phyloP scores from a whole-genome alignment of 257 asterid genomes.

The Solanum gandarillasii region DNA sequence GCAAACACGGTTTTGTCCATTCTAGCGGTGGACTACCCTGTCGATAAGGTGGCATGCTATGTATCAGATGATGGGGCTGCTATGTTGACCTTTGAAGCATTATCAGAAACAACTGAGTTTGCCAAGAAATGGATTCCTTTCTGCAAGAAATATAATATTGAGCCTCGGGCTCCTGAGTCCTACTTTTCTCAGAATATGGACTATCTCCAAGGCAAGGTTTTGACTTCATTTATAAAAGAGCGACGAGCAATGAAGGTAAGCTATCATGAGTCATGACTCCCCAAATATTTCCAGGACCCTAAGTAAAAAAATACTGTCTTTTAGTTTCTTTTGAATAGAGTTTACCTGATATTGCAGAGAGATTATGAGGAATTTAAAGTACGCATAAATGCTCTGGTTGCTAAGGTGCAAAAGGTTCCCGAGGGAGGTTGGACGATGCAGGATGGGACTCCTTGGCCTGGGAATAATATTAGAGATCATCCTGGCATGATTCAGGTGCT shows the following conservation, averaged over 20 bases:
- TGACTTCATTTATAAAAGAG: slow-evolving; percentile 20
- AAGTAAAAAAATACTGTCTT: not conserved
- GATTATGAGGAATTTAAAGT: slow-evolving; percentile 29
- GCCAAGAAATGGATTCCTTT: slow-evolving; percentile 28
- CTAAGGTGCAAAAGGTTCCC: slow-evolving; percentile 22
- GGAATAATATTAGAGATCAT: slow-evolving; percentile 22
- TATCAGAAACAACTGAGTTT: slow-evolving; percentile 21
- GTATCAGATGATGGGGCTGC: slow-evolving; percentile 32
- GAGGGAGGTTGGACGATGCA: slow-evolving; percentile 32
- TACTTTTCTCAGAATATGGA: slow-evolving; percentile 21
- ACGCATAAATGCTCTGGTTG: slow-evolving; percentile 15
- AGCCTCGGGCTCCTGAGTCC: slow-evolving; percentile 30
- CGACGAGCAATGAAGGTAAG: slow-evolving; percentile 24
- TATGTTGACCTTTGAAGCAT: slow-evolving; percentile 23
- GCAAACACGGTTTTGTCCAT: slow-evolving; percentile 27
- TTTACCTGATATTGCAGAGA: slow-evolving; percentile 8
- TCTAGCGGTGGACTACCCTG: slow-evolving; percentile 28
- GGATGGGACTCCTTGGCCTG: slow-evolving; percentile 36
- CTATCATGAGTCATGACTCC: not conserved
- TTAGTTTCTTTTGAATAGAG: not conserved
- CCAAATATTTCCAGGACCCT: not conserved
- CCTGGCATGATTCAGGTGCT: slow-evolving; percentile 33
- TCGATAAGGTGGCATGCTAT: slow-evolving; percentile 20
- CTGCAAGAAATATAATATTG: slow-evolving; percentile 19
- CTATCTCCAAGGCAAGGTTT: slow-evolving; percentile 19